A percentile compares a stretch with the other conserved stretches of the same genome.
Conservation (phyloP, 352 stramenopile species). For the Lagenidium sp. region DNA sequence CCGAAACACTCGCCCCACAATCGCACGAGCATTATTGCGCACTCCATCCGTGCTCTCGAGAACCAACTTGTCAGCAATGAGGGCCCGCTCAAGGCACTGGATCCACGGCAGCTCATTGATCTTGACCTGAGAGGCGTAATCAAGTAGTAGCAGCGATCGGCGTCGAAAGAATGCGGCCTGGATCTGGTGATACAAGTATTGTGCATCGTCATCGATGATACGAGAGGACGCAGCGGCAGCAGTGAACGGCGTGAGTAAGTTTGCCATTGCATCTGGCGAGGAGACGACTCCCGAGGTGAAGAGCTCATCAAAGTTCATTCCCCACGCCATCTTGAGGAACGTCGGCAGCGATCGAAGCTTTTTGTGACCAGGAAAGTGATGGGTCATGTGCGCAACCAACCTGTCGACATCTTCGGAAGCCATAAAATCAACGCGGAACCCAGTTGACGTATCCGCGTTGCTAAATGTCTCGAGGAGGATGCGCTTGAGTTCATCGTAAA, state of each 20-base stretch:
- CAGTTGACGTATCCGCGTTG: neutral
- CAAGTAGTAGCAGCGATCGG: slow-evolving; percentile 11
- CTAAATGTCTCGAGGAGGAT: neutral
- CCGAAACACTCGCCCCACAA: slow-evolving; percentile 7
- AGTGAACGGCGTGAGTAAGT: slow-evolving; percentile 1
- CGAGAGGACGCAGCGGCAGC: neutral
- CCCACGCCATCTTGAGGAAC: neutral
- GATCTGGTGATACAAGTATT: slow-evolving; percentile 13
- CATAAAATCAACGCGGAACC: too few relatives aligned
- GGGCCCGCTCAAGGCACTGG: neutral
- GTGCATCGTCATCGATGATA: slow-evolving; percentile 1
- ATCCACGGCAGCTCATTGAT: slow-evolving; percentile 10
- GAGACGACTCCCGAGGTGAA: neutral
- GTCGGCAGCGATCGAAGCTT: neutral
- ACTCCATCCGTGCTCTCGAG: too few relatives aligned
- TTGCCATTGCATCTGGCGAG: slow-evolving; percentile 7
- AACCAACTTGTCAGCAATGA: neutral
- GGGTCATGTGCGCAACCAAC: neutral
- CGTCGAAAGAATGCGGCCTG: slow-evolving; percentile 9
- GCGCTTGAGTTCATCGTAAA: too few relatives aligned
- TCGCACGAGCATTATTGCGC: neutral
- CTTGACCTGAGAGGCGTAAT: slow-evolving; percentile 9
- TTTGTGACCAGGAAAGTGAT: neutral
- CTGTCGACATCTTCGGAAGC: neutral
- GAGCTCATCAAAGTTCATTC: neutral